Conservation (phyloP, 1,284 basidiomycete genomes). For the Chiua sp. region DNA sequence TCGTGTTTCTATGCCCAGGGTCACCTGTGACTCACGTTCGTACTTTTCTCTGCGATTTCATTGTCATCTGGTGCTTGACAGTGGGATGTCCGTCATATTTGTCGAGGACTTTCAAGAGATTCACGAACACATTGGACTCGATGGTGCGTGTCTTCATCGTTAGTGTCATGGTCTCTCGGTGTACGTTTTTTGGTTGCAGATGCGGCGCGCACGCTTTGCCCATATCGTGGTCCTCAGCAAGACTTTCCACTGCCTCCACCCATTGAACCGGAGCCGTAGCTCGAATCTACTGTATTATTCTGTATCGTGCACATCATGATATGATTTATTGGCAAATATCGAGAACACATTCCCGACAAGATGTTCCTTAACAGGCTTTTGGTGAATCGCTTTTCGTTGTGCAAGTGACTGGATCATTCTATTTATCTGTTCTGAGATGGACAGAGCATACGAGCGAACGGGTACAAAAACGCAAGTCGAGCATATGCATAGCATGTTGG, state of each 20-base stretch:
- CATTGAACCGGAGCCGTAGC: constrained; percentile 6
- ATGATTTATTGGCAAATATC: no score
- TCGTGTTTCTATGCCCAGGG: background rate
- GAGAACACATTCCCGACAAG: no score
- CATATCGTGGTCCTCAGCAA: constrained; percentile 12
- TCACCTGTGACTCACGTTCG: background rate
- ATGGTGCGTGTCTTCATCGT: constrained; percentile 23
- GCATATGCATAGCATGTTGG: background rate
- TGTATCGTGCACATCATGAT: background rate
- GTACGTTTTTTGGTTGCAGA: constrained; percentile 1
- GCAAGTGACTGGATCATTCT: background rate
- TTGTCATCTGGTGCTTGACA: constrained; percentile 3
- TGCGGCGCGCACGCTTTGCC: constrained; percentile 8
- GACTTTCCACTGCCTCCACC: constrained; percentile 15
- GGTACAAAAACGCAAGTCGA: background rate
- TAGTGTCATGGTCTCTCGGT: background rate
- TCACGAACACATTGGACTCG: constrained; percentile 21
- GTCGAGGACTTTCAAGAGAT: constrained; percentile 36
- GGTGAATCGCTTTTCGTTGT: background rate
- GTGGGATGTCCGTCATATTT: constrained; percentile 41
- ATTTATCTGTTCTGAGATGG: background rate
- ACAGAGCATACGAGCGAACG: background rate
- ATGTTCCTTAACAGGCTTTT: no score
- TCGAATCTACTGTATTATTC: no score
- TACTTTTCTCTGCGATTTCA: background rate